phyloP scores from a whole-genome alignment of 129 eudicot species.

The Solidago caesia region DNA sequence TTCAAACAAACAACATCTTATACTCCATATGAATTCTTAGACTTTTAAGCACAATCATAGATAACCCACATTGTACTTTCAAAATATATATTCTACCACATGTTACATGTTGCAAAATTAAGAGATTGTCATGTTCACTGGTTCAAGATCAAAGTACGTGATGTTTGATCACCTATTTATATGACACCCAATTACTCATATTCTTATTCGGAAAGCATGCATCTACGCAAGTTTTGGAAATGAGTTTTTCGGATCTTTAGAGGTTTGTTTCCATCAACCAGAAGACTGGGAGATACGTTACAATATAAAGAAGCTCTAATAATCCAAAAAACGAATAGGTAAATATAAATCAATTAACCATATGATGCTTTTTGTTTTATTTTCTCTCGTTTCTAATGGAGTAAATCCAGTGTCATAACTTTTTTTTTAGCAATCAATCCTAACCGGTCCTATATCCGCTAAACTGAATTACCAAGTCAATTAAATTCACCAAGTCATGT shows the following conservation, averaged over 20 bases:
- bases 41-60: background rate
- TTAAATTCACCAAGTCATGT: too few relatives aligned
- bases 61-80: conserved; percentile 5
- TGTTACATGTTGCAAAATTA: conserved; percentile 31
- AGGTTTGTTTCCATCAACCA: background rate
- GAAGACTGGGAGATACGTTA: background rate
- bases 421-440: too few relatives aligned
- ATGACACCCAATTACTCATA: conserved; percentile 6
- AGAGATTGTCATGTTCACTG: conserved; percentile 41
- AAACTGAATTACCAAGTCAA: too few relatives aligned
- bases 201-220: background rate
- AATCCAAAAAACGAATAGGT: too few relatives aligned
- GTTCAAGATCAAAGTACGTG: conserved; percentile 33
- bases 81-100: conserved; percentile 20
- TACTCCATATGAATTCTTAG: background rate
- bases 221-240: background rate
- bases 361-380: too few relatives aligned
- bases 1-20: too few relatives aligned
- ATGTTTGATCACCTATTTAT: conserved; percentile 27
- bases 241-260: background rate
- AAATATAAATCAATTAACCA: too few relatives aligned
- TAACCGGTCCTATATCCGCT: too few relatives aligned
- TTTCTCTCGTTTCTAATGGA: too few relatives aligned
- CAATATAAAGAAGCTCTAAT: too few relatives aligned
- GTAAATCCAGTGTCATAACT: too few relatives aligned